A percentile compares a stretch with the other conserved stretches of the same genome.
Conservation (phyloP, 2,329 filamentous ascomycete species). For the Botrytis fragariae region DNA sequence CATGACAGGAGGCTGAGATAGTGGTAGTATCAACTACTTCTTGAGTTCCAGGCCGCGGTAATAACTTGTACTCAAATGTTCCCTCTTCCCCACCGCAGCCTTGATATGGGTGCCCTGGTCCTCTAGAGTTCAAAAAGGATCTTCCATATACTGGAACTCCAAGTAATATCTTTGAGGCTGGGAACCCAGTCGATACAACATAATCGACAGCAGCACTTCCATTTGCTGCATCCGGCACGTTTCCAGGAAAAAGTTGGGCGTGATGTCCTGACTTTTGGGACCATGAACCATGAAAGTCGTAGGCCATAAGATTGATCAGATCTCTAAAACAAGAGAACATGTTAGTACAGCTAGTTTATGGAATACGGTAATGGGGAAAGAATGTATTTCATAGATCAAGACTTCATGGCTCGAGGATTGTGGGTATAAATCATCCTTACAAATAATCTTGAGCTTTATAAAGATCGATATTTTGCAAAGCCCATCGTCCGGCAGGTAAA, state of each 20-base stretch:
- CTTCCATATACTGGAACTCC: slow-evolving; percentile 75
- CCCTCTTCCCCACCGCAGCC: slow-evolving; percentile 61
- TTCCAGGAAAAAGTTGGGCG: slow-evolving; percentile 65
- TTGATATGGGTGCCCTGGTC: slow-evolving; percentile 61
- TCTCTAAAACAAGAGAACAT: slow-evolving; percentile 43
- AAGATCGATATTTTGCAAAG: slow-evolving; percentile 69
- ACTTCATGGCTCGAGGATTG: background rate
- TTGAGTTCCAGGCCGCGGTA: slow-evolving; percentile 60
- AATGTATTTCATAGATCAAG: background rate
- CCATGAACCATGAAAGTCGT: slow-evolving; percentile 77
- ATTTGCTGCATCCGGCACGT: slow-evolving; percentile 54
- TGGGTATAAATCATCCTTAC: slow-evolving; percentile 3
- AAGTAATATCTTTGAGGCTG: slow-evolving; percentile 68
- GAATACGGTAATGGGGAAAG: background rate
- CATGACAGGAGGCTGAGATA: slow-evolving; percentile 69
- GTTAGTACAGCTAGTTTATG: background rate
- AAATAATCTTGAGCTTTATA: slow-evolving; percentile 60
- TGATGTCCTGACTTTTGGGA: slow-evolving; percentile 67
- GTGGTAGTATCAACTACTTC: slow-evolving; percentile 66
- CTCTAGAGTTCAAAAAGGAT: slow-evolving; percentile 65
- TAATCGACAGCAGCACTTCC: slow-evolving; percentile 66
- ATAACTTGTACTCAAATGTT: slow-evolving; percentile 69
- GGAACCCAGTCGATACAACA: slow-evolving; percentile 63
- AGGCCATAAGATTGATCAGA: slow-evolving; percentile 75
- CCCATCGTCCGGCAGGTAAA: slow-evolving; percentile 64